These are phyloP conservation scores for Kazachstania bromeliacearum DNA, from an alignment of 805 yeast species.

Conservation along the genomic window DNA sequence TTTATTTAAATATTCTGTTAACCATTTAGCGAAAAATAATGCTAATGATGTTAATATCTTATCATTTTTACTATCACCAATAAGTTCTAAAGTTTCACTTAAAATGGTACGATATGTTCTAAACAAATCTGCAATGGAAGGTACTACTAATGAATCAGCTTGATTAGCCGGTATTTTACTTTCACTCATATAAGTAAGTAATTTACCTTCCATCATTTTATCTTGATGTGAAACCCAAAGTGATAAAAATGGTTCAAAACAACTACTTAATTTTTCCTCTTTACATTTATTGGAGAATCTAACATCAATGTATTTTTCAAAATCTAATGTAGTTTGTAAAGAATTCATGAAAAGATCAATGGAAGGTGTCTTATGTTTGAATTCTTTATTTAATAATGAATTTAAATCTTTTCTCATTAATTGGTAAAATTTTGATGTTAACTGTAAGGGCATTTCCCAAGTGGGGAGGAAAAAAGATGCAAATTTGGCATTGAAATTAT, in stretches of 20 bases:
- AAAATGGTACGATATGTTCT: constrained; percentile 64
- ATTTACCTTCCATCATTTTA: constrained; percentile 46
- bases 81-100: constrained; percentile 54
- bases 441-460: constrained; percentile 62
- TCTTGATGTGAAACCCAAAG: constrained; percentile 88
- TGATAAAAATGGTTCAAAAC: constrained; percentile 77
- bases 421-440: constrained; percentile 56
- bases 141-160: constrained; percentile 58
- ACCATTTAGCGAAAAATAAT: constrained; percentile 54
- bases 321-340: constrained; percentile 69
- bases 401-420: constrained; percentile 60
- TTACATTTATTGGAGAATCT: constrained; percentile 42
- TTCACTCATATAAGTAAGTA: constrained; percentile 54
- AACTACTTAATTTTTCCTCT: constrained; percentile 42
- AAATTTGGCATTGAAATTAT: constrained; percentile 45
- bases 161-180: constrained; percentile 43
- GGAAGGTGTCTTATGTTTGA: constrained; percentile 35
- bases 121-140: constrained; percentile 82
- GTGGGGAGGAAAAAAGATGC: constrained; percentile 49
- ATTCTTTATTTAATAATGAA: constrained; percentile 38
- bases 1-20: constrained; percentile 47
- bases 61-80: constrained; percentile 23
- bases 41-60: constrained; percentile 36
- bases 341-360: constrained; percentile 61
- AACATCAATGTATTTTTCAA: constrained; percentile 65